Evolutionary conservation across 768 basidiomycete species (phyloP).

Genomic region (Russula griseocarnosa): DNA sequence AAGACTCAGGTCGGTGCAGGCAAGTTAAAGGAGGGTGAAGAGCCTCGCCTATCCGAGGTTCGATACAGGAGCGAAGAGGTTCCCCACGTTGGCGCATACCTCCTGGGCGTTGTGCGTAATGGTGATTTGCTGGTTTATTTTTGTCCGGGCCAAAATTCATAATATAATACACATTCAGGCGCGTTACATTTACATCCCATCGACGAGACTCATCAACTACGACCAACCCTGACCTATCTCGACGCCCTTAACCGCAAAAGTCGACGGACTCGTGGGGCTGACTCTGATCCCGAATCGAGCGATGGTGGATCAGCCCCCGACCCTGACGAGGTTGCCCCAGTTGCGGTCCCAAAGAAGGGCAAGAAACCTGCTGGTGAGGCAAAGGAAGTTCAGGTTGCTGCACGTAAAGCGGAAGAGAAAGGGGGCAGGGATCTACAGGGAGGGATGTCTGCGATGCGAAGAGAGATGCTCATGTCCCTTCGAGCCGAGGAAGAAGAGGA

Average conservation of each 20-base stretch:
- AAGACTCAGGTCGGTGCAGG: slow-evolving; percentile 58
- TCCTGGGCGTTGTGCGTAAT: slow-evolving; percentile 72
- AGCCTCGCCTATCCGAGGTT: slow-evolving; percentile 60
- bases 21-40: slow-evolving; percentile 32
- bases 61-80: slow-evolving; percentile 72
- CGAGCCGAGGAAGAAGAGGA: slow-evolving; percentile 72
- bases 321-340: slow-evolving; percentile 63
- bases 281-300: slow-evolving; percentile 69
- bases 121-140: slow-evolving; percentile 43
- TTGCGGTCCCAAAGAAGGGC: slow-evolving; percentile 52
- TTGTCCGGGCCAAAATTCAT: slow-evolving; percentile 5
- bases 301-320: slow-evolving; percentile 70
- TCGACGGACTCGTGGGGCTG: slow-evolving; percentile 44
- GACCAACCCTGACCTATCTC: slow-evolving; percentile 77
- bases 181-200: slow-evolving; percentile 76
- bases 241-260: slow-evolving; percentile 66
- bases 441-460: slow-evolving; percentile 62
- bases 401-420: slow-evolving; percentile 61
- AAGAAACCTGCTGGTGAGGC: slow-evolving; percentile 52
- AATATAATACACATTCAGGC: slow-evolving; percentile 40
- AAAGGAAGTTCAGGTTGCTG: slow-evolving; percentile 74
- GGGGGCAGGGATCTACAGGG: slow-evolving; percentile 53
- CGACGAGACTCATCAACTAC: slow-evolving; percentile 73
- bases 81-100: slow-evolving; percentile 57
- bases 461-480: slow-evolving; percentile 74